Evolutionary conservation across 371 early-diverging fungal genomes (phyloP).

Genomic region (Choanephora cucurbitarum): DNA sequence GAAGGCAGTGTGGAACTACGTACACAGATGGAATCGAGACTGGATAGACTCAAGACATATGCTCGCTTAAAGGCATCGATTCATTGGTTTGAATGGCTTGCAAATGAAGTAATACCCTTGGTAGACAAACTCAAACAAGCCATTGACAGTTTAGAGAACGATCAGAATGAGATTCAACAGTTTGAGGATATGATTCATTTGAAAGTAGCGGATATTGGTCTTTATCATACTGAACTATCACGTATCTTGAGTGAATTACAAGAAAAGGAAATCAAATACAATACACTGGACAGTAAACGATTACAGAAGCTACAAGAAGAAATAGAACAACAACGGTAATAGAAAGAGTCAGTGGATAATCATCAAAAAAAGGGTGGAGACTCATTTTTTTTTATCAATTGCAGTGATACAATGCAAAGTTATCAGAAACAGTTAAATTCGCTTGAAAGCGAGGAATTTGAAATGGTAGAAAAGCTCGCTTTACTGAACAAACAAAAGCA

Average conservation of each 20-base stretch:
- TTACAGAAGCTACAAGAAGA: not conserved
- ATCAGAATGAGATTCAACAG: not conserved
- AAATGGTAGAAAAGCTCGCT: not conserved
- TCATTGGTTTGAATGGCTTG: slow-evolving; percentile 1
- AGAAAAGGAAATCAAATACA: slow-evolving; percentile 1
- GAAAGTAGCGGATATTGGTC: not conserved
- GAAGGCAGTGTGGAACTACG: not conserved
- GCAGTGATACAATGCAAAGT: slow-evolving; percentile 1
- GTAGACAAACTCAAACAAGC: not conserved
- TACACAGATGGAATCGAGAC: not conserved
- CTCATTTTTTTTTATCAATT: no score
- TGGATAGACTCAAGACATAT: slow-evolving; percentile 2
- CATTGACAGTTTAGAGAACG: not conserved
- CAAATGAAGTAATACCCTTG: not conserved
- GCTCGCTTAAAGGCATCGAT: slow-evolving; percentile 1
- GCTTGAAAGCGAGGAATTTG: not conserved
- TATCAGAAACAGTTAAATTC: not conserved
- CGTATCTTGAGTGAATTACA: not conserved
- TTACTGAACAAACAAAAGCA: slow-evolving; percentile 1
- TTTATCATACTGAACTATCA: not conserved
- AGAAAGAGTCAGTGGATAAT: no score
- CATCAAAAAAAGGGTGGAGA: not conserved
- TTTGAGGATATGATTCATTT: not conserved
- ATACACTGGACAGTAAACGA: not conserved
- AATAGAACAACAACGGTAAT: slow-evolving; percentile 6